Base-by-base conservation (phyloP, 2,329 filamentous ascomycete genomes). In the Penicillium sp. region DNA sequence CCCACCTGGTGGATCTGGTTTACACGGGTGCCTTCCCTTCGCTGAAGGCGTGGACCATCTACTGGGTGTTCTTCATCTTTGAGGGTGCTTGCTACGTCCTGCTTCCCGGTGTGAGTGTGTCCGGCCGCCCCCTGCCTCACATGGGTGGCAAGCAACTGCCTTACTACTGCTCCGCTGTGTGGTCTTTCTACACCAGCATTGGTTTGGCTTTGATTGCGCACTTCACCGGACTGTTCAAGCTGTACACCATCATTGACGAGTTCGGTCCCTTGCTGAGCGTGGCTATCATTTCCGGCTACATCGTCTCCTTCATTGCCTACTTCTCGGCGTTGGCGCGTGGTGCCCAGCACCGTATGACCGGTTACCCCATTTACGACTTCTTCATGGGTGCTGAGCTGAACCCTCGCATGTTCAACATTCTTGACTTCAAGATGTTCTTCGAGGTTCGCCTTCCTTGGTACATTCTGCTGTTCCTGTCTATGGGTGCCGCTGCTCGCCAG, bases 361-460 rank as follows among this genome's bases (percentile, higher is more conserved):
- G 89, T 38, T 82, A 86, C 64, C 83, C 81, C 43, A 77, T 94
- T 66, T 93, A 94, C 72, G 90, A 95, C 77, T 94, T 94, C 75
- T 95, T 94, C 80, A 92, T 94, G 85, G 90, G 90, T 50, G 88
- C 89, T 11, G 90, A 95, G 77, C 80, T 95, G 51, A 94, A 95
- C 77, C 90, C 90, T 4, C 83, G 90, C 62, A 84, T 97, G 80
- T 93, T 92, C 69, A 88, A 87, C 52, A 87, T 90, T 63, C 77
- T 95, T 47, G 90, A 95, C 75, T 90, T 94, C 78, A 95, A 95
- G 78, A 94, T 95, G 90, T 96, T 96, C 77, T 94, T 91, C 68
- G 92, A 96, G 73, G 91, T 96, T 57, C 88, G 92, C 63, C 83
- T 96, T 60, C 92, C 92, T 36, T 96, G 92, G 92, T 96, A 87